Conservation (phyloP, 225 moss, liverwort and hornwort genomes). For the Neckera pumila region DNA sequence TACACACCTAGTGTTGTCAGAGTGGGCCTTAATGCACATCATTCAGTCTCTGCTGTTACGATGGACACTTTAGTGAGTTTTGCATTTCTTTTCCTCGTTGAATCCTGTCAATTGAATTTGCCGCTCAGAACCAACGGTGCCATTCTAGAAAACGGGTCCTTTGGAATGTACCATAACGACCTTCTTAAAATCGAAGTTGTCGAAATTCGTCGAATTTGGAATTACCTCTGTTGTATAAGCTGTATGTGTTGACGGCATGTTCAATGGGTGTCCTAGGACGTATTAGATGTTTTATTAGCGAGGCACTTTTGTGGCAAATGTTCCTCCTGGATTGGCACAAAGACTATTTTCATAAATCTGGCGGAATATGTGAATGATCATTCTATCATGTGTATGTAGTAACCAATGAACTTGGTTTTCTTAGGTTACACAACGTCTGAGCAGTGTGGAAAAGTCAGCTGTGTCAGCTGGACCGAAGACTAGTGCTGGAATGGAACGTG, state of each 20-base stretch:
- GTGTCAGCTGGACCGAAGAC: conserved; percentile 74
- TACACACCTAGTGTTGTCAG: conserved; percentile 92
- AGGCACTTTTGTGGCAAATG: not conserved
- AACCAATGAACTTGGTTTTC: not conserved
- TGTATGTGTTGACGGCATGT: not conserved
- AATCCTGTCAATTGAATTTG: not conserved
- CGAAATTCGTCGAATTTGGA: not conserved
- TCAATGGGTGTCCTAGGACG: not conserved
- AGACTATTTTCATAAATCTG: not conserved
- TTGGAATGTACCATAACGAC: not conserved
- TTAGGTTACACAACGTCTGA: conserved; percentile 83
- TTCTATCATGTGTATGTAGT: not conserved
- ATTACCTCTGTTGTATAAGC: not conserved
- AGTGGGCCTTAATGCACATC: conserved; percentile 98
- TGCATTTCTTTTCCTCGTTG: not conserved
- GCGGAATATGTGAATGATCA: not conserved
- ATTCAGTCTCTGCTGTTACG: conserved; percentile 85
- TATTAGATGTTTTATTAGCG: not conserved
- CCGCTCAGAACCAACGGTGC: not conserved
- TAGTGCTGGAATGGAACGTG: conserved; percentile 98
- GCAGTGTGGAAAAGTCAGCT: conserved; percentile 84
- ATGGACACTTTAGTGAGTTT: conserved; percentile 90
- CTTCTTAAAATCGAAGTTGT: not conserved
- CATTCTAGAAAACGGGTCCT: not conserved
- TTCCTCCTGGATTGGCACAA: not conserved